Percentiles rank a stretch among this genome's conserved stretches.
Evolutionary conservation across 345 rosid species (phyloP).

Genomic region (Gossypium arboreum): DNA sequence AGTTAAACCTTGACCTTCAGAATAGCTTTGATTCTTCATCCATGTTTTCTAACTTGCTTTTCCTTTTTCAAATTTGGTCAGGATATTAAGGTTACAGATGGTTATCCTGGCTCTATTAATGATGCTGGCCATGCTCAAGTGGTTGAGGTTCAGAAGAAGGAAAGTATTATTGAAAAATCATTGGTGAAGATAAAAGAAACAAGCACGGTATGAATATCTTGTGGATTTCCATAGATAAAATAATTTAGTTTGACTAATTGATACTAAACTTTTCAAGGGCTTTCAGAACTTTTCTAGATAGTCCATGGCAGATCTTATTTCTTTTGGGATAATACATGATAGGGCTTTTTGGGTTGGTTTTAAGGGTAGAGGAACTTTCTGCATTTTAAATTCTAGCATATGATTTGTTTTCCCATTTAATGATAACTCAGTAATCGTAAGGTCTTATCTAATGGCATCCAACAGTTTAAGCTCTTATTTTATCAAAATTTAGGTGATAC

Average conservation of each 20-base stretch:
- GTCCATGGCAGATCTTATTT: neutral
- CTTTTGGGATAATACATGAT: neutral
- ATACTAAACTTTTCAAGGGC: neutral
- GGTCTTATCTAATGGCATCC: neutral
- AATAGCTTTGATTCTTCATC: neutral
- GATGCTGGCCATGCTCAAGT: slow-evolving; percentile 38
- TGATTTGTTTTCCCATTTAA: neutral
- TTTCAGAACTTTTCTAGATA: neutral
- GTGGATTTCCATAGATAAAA: neutral
- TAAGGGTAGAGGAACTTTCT: neutral
- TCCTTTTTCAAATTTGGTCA: slow-evolving; percentile 24
- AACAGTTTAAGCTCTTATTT: neutral
- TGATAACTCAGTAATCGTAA: neutral
- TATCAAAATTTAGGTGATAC: neutral
- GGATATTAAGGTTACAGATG: slow-evolving; percentile 43
- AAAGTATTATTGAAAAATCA: slow-evolving; percentile 65
- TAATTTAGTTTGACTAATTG: neutral
- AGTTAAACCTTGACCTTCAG: neutral
- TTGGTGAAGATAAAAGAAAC: slow-evolving; percentile 77
- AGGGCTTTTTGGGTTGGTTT: neutral
- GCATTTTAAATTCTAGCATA: neutral
- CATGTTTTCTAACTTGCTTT: slow-evolving; percentile 20
- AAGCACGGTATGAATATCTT: slow-evolving; percentile 57
- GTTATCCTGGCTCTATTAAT: slow-evolving; percentile 25
- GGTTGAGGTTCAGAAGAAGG: slow-evolving; percentile 55